A percentile compares a stretch with the other conserved stretches of the same genome.
These are phyloP conservation scores for Harringtonia aguacate DNA, from an alignment of 2,329 filamentous ascomycete genomes.

Conservation along the genomic window DNA sequence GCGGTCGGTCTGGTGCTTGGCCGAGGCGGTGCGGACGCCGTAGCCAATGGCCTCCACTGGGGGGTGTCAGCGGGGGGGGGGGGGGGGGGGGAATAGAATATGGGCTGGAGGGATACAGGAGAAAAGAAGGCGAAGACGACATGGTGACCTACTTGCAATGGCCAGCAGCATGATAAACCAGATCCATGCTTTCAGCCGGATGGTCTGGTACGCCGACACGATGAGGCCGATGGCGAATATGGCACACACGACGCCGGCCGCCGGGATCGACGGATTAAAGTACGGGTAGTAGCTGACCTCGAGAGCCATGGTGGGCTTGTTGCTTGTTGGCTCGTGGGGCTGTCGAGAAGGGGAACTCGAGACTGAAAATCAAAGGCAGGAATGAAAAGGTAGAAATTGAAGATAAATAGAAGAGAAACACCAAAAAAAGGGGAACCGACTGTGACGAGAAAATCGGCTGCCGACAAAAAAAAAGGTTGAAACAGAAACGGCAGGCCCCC, in stretches of 20 bases:
- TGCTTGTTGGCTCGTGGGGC: no score
- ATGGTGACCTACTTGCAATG: constrained; percentile 14
- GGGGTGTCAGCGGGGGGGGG: not conserved
- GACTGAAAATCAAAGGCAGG: no score
- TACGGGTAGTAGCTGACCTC: constrained; percentile 9
- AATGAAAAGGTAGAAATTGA: no score
- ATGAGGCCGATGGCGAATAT: constrained; percentile 17
- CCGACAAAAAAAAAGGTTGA: no score
- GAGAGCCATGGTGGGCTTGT: not conserved
- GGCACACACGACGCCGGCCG: constrained; percentile 15
- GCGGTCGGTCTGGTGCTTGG: constrained; percentile 14
- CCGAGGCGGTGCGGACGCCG: constrained; percentile 20
- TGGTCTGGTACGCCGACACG: constrained; percentile 15
- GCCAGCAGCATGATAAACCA: constrained; percentile 19
- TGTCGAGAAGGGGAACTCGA: no score
- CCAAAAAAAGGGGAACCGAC: no score
- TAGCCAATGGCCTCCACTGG: constrained; percentile 28
- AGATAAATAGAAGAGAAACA: no score
- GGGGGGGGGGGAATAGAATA: not conserved
- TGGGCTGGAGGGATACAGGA: no score
- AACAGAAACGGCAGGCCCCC: no score
- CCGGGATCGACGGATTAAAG: constrained; percentile 16
- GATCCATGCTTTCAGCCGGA: constrained; percentile 17
- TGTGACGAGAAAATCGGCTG: no score
- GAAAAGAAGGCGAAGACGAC: not conserved